A percentile compares a stretch with the other conserved stretches of the same genome.
Conservation (phyloP, 2,329 filamentous ascomycete genomes). For the Blumeria hordei region DNA sequence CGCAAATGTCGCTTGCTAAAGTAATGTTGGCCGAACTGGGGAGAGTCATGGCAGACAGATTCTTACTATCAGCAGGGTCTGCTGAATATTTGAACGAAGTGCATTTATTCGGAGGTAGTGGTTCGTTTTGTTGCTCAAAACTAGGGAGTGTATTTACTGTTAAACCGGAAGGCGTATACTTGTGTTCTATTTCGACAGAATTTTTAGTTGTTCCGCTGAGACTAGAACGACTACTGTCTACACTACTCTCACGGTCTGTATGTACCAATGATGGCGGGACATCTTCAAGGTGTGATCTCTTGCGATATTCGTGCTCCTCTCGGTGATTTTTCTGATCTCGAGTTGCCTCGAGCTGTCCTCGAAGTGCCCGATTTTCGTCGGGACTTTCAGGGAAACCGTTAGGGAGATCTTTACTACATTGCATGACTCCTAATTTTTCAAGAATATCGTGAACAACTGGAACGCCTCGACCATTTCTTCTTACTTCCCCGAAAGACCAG, state of each 20-base stretch:
- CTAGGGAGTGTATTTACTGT: too few relatives aligned
- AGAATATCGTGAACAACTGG: slow-evolving; percentile 42
- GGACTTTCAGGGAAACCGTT: slow-evolving; percentile 37
- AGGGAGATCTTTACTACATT: slow-evolving; percentile 33
- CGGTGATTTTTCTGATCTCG: background rate
- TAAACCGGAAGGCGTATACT: too few relatives aligned
- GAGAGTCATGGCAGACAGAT: too few relatives aligned
- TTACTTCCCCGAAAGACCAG: slow-evolving; percentile 39
- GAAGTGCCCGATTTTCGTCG: slow-evolving; percentile 17
- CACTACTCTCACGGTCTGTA: background rate
- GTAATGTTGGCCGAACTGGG: too few relatives aligned
- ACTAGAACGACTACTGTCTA: background rate
- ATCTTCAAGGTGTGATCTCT: background rate
- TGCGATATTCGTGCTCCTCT: background rate
- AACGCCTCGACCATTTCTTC: slow-evolving; percentile 36
- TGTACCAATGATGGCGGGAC: background rate
- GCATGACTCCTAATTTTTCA: slow-evolving; percentile 37
- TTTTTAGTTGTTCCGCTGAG: too few relatives aligned
- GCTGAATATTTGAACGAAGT: too few relatives aligned
- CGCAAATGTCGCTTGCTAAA: too few relatives aligned
- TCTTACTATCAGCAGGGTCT: too few relatives aligned
- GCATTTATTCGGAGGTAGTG: too few relatives aligned
- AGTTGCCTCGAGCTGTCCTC: background rate
- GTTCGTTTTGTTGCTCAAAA: too few relatives aligned
- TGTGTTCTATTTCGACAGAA: too few relatives aligned